Base-by-base conservation (phyloP, 257 asterid genomes). In the Penstemon davidsonii region DNA sequence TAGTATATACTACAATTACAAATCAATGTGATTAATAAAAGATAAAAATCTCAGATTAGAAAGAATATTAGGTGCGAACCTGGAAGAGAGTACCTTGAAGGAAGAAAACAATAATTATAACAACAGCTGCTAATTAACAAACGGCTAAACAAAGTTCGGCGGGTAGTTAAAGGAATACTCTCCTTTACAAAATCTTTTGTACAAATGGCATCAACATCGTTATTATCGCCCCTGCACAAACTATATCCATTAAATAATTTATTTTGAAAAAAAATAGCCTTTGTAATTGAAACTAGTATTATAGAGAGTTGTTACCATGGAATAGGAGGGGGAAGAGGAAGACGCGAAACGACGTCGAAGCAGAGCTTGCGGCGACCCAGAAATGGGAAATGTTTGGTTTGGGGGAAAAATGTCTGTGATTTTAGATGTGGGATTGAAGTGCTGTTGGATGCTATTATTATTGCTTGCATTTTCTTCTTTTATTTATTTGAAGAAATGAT, bases 361-460 rank as follows among this genome's bases (percentile, higher is more conserved):
- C 88, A 88, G 79, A 90, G 95, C 76, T 82, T 84, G 58, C 97
- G 97, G 54, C 99, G 96, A 75, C 95, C 86, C 52, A 85, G 67
- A 42, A 75, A 64, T 0, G 69, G 77, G 62, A 75, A 74, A 56
- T 55, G 70, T 33, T 75, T 62, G 18, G 50, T 81, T 57, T 52
- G 60, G 71, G 76, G 52, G 72, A 69, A 12, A 5, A 67, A 44
- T 42, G 65, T 42, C 68, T 54, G 68, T 46, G 78, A 41, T 76
- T 67, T 80, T 3, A 50, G 72, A 39, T 80, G 83, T 19, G 76
- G 82, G 49, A 66, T 44, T 10, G 70, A 54, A 5, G 76, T 69
- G 73, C 71, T 62, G 40, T 43, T 72, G 83, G 72, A 76, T 7
- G 75, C 57, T 9, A 8, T 5, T 50, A 50, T 39, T 52, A 73